A percentile compares a stretch with the other conserved stretches of the same genome.
phyloP scores from a whole-genome alignment of 371 early-diverging fungal species.

The Mortierella sp. region DNA sequence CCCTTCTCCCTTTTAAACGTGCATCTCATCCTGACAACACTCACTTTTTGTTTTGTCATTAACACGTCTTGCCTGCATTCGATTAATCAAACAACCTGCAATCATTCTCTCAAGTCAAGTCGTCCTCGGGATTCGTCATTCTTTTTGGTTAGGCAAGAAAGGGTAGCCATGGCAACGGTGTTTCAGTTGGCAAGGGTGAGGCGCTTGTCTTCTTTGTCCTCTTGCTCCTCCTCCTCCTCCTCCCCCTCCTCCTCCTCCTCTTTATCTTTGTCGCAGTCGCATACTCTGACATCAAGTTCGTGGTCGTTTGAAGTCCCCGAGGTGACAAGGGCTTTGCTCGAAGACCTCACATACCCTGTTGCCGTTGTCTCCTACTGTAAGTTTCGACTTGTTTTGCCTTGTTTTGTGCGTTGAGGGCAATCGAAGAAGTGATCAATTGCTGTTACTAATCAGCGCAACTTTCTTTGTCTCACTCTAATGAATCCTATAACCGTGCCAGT shows the following conservation, averaged over 20 bases:
- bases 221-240: not conserved
- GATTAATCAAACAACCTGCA: not conserved
- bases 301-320: slow-evolving; percentile 37
- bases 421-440: no score
- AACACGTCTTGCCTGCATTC: not conserved
- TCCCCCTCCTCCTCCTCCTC: not conserved
- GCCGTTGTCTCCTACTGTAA: slow-evolving; percentile 36
- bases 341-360: slow-evolving; percentile 27
- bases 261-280: not conserved
- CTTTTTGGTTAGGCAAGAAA: not conserved
- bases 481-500: slow-evolving; percentile 9
- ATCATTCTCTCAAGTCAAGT: not conserved
- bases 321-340: slow-evolving; percentile 16
- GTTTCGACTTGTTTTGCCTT: not conserved
- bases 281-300: not conserved
- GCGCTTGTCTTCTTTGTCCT: not conserved
- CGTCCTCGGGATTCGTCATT: no score
- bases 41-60: not conserved
- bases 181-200: slow-evolving; percentile 26
- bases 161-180: not conserved
- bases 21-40: not conserved
- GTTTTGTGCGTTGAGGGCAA: not conserved
- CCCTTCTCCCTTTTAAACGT: not conserved
- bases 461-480: not conserved
- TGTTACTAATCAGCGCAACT: not conserved